These are phyloP conservation scores for Rhizopus delemar DNA, from an alignment of 371 early-diverging fungal genomes.

Conservation along the genomic window DNA sequence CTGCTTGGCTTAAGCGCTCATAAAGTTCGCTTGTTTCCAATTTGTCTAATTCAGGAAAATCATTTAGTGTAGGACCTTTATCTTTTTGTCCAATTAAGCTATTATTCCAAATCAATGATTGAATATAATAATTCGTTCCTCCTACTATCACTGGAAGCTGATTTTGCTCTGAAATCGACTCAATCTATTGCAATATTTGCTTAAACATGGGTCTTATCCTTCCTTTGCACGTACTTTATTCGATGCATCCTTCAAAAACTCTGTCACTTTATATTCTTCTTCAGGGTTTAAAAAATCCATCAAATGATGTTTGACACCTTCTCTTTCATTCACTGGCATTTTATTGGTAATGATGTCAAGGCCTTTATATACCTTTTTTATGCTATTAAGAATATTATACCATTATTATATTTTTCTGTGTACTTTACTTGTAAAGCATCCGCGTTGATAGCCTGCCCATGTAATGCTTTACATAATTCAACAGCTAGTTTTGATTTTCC, in stretches of 20 bases:
- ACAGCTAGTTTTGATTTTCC: constrained; percentile 92
- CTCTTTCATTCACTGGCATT: constrained; percentile 72
- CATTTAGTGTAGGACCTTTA: constrained; percentile 17
- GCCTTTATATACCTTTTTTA: constrained; percentile 79
- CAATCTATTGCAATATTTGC: constrained; percentile 49
- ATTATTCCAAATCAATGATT: constrained; percentile 81
- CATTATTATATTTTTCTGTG: background rate
- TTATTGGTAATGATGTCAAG: constrained; percentile 94
- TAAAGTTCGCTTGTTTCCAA: constrained; percentile 57
- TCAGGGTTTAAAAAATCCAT: constrained; percentile 78
- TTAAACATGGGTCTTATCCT: background rate
- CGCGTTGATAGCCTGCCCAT: constrained; percentile 93
- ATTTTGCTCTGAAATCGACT: constrained; percentile 65
- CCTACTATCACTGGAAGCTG: constrained; percentile 89
- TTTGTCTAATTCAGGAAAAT: constrained; percentile 36
- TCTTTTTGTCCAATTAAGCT: constrained; percentile 48
- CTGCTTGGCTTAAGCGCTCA: constrained; percentile 64
- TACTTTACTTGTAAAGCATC: constrained; percentile 89
- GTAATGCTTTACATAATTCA: constrained; percentile 76
- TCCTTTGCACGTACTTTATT: constrained; percentile 46
- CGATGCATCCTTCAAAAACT: constrained; percentile 80
- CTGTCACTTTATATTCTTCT: constrained; percentile 83
- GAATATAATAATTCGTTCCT: constrained; percentile 96
- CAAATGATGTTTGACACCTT: constrained; percentile 81
- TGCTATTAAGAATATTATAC: background rate